Conservation (phyloP, 345 rosid species). For the Carallia brachiata region DNA sequence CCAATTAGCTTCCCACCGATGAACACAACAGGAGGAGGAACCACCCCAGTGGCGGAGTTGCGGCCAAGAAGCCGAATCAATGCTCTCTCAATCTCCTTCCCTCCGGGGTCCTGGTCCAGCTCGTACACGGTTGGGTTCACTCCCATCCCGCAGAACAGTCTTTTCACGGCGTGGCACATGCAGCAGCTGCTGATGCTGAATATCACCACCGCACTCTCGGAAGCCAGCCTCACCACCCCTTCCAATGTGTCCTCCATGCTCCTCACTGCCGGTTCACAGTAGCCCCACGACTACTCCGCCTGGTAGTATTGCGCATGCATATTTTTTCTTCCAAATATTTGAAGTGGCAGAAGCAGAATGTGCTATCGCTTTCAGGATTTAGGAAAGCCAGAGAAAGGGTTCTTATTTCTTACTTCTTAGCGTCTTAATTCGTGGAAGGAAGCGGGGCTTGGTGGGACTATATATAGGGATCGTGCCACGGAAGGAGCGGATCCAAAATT, state of each 20-base stretch:
- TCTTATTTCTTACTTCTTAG: too few species aligned
- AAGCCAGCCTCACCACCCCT: constrained; percentile 46
- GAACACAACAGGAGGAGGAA: constrained; percentile 56
- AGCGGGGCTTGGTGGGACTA: not conserved
- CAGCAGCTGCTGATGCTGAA: constrained; percentile 62
- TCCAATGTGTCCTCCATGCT: constrained; percentile 41
- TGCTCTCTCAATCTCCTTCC: constrained; percentile 52
- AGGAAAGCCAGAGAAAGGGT: not conserved
- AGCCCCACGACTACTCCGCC: constrained; percentile 24
- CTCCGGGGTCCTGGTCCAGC: constrained; percentile 57
- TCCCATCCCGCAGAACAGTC: constrained; percentile 68
- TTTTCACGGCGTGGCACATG: constrained; percentile 76
- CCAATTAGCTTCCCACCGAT: constrained; percentile 67
- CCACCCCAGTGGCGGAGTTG: constrained; percentile 14
- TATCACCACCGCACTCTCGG: constrained; percentile 66
- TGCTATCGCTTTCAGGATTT: not conserved
- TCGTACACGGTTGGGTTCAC: constrained; percentile 62
- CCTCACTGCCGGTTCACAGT: constrained; percentile 22
- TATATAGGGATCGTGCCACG: not conserved
- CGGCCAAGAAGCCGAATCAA: constrained; percentile 36
- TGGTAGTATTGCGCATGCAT: constrained; percentile 4
- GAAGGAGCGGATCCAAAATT: too few species aligned
- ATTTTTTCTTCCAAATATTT: not conserved
- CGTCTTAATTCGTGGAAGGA: too few species aligned
- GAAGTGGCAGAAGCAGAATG: not conserved